phyloP scores from a whole-genome alignment of 2,329 filamentous ascomycete species.

The Huntiella omanensis region DNA sequence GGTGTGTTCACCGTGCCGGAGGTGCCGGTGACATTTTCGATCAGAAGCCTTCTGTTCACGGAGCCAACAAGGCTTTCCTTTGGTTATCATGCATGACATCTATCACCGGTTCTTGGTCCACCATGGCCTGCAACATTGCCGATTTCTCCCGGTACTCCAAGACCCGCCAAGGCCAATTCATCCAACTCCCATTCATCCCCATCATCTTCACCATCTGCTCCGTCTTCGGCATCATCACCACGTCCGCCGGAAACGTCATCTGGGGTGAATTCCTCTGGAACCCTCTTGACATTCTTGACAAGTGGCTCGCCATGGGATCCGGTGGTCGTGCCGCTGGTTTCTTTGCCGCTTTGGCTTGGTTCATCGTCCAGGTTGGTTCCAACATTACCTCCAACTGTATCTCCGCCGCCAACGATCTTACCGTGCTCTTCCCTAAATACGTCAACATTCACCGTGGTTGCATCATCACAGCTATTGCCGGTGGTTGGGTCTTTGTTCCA shows the following conservation, averaged over 20 bases:
- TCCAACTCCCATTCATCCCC: slow-evolving; percentile 28
- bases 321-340: slow-evolving; percentile 17
- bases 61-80: slow-evolving; percentile 21
- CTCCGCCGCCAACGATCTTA: slow-evolving; percentile 17
- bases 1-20: slow-evolving; percentile 16
- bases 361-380: slow-evolving; percentile 16
- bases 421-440: slow-evolving; percentile 17
- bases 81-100: slow-evolving; percentile 25
- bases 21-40: slow-evolving; percentile 13
- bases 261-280: slow-evolving; percentile 30
- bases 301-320: slow-evolving; percentile 18
- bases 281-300: slow-evolving; percentile 26
- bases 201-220: slow-evolving; percentile 27
- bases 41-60: slow-evolving; percentile 15
- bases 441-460: slow-evolving; percentile 18
- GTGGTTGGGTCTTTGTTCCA: slow-evolving; percentile 19
- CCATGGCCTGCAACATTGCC: slow-evolving; percentile 31
- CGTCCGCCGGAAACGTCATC: slow-evolving; percentile 24
- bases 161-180: slow-evolving; percentile 25
- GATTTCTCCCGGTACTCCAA: slow-evolving; percentile 21
- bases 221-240: slow-evolving; percentile 28
- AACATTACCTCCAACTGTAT: slow-evolving; percentile 17
- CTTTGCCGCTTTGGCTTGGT: slow-evolving; percentile 15
- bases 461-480: slow-evolving; percentile 17
- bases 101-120: slow-evolving; percentile 30